Evolutionary conservation across 345 rosid genomes (phyloP).

Genomic region (Pugionium dolabratum): DNA sequence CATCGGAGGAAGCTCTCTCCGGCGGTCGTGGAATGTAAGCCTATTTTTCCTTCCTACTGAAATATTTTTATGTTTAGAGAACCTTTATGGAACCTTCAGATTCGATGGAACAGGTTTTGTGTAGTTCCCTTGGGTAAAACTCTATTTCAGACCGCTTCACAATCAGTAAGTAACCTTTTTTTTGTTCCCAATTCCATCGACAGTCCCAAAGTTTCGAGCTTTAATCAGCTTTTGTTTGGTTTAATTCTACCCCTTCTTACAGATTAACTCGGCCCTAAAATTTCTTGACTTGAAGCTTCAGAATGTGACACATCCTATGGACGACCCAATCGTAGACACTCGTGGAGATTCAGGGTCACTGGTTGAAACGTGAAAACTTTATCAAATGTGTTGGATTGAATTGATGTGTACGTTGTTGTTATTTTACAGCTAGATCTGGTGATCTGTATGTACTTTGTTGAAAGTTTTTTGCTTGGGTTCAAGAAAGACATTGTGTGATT

Average conservation of each 20-base stretch:
- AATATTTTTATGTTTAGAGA: too few relatives aligned
- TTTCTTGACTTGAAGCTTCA: slow-evolving; percentile 31
- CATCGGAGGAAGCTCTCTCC: slow-evolving; percentile 68
- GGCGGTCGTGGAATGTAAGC: slow-evolving; percentile 78
- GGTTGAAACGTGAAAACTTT: background rate
- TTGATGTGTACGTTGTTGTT: background rate
- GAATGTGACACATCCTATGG: slow-evolving; percentile 21
- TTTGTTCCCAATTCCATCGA: background rate
- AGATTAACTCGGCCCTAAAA: slow-evolving; percentile 25
- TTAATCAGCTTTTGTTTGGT: background rate
- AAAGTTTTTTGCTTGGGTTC: background rate
- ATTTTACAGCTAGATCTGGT: background rate
- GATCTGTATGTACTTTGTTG: slow-evolving; percentile 7
- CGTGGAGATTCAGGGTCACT: slow-evolving; percentile 12
- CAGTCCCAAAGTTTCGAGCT: background rate
- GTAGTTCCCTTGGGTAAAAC: slow-evolving; percentile 55
- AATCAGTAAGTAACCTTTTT: slow-evolving; percentile 46
- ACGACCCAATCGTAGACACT: background rate
- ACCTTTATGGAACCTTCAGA: too few relatives aligned
- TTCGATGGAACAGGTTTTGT: slow-evolving; percentile 55
- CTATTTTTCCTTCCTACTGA: background rate
- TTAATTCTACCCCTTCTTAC: slow-evolving; percentile 13
- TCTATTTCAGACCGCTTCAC: slow-evolving; percentile 47
- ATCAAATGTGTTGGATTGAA: slow-evolving; percentile 4
- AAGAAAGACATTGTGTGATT: background rate